A percentile compares a stretch with the other conserved stretches of the same genome.
phyloP scores from a whole-genome alignment of 139 green algal genomes.

The Pseudopediastrum boryanum region DNA sequence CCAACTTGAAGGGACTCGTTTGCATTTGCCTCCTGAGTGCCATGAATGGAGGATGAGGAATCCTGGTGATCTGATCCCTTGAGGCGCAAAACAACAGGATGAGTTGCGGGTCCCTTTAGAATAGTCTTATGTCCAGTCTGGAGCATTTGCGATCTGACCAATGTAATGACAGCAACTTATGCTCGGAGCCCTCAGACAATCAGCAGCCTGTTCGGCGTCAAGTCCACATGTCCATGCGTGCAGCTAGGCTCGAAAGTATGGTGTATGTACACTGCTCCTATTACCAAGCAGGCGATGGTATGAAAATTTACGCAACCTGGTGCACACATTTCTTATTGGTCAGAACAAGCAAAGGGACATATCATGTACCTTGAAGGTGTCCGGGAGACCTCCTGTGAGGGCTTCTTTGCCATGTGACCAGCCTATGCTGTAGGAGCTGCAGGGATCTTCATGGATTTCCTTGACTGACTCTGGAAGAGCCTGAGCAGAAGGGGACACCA shows the following conservation, averaged over 20 bases:
- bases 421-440: slow-evolving; percentile 67
- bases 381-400: slow-evolving; percentile 53
- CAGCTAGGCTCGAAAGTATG: not conserved
- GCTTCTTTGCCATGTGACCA: slow-evolving; percentile 75
- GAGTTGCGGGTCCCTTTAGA: not conserved
- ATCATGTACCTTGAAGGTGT: slow-evolving; percentile 56
- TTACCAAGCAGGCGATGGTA: not conserved
- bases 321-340: not conserved
- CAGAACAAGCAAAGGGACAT: not conserved
- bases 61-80: not conserved
- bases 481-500: slow-evolving; percentile 10
- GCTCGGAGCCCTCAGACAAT: too few species aligned
- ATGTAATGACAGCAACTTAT: not conserved
- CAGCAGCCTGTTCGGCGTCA: not conserved
- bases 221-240: not conserved
- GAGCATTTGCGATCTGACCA: too few species aligned
- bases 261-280: not conserved
- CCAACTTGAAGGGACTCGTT: too few species aligned
- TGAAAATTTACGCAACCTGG: not conserved
- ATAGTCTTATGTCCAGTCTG: not conserved
- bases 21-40: too few species aligned
- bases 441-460: slow-evolving; percentile 53
- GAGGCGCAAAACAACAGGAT: not conserved
- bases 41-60: not conserved
- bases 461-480: slow-evolving; percentile 39